Conservation (phyloP, 805 yeast genomes). For the Metschnikowia cubensis region DNA sequence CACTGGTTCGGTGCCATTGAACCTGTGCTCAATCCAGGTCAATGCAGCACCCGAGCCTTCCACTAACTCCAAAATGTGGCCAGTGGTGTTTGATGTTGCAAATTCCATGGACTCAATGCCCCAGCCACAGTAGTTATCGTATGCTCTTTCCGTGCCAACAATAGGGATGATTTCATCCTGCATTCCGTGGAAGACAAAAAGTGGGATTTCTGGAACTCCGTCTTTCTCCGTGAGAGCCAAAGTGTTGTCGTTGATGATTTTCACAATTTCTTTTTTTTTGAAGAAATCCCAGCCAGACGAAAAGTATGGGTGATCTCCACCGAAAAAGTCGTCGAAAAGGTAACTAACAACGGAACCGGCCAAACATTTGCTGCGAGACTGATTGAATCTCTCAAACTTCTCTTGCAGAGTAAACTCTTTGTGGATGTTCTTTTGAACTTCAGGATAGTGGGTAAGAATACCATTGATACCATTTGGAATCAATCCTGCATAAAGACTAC, state of each 20-base stretch:
- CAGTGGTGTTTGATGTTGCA: constrained; percentile 23
- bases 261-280: background rate
- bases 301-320: constrained; percentile 7
- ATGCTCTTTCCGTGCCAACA: constrained; percentile 17
- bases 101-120: constrained; percentile 29
- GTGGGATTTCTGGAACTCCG: constrained; percentile 23
- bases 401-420: background rate
- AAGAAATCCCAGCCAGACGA: constrained; percentile 6
- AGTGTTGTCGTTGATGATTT: constrained; percentile 5
- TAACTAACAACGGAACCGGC: constrained; percentile 2
- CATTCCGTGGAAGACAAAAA: constrained; percentile 24
- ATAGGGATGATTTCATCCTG: constrained; percentile 24
- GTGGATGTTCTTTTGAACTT: constrained; percentile 7
- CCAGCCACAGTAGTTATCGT: constrained; percentile 27
- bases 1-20: constrained; percentile 11
- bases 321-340: constrained; percentile 2
- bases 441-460: constrained; percentile 29
- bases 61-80: constrained; percentile 24
- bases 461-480: constrained; percentile 29
- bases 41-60: constrained; percentile 15
- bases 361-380: constrained; percentile 1
- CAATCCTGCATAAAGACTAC: constrained; percentile 28
- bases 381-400: background rate
- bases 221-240: constrained; percentile 5
- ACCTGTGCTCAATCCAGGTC: constrained; percentile 13